phyloP scores from a whole-genome alignment of 805 yeast species.

The Metschnikowia lunata region DNA sequence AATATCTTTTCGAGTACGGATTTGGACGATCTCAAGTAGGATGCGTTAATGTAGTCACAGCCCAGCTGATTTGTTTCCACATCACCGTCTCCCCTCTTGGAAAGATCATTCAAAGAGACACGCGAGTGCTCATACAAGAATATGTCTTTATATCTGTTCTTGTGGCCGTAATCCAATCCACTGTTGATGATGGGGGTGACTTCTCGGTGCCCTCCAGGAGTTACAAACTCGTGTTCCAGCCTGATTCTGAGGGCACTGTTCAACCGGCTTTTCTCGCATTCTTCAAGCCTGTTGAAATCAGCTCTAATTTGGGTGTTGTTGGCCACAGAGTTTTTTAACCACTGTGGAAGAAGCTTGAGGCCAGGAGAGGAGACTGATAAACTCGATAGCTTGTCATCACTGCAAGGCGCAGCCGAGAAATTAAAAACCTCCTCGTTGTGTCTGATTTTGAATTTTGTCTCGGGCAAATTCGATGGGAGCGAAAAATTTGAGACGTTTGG shows the following conservation, averaged over 20 bases:
- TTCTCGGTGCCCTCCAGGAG: conserved; percentile 17
- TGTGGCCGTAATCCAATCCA: conserved; percentile 19
- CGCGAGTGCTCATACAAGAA: conserved; percentile 19
- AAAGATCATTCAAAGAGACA: conserved; percentile 11
- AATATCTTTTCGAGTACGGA: not conserved
- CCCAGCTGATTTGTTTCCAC: conserved; percentile 13
- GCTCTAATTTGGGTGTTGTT: conserved; percentile 17
- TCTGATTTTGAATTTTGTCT: conserved; percentile 38
- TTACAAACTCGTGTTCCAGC: conserved; percentile 4
- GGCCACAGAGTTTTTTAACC: conserved; percentile 11
- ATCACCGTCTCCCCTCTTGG: not conserved
- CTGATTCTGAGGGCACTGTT: conserved; percentile 24
- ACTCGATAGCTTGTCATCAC: conserved; percentile 7
- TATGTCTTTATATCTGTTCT: conserved; percentile 20
- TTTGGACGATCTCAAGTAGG: conserved; percentile 45
- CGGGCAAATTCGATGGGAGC: conserved; percentile 39
- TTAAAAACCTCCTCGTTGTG: conserved; percentile 49
- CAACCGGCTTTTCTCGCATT: conserved; percentile 63
- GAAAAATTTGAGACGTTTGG: conserved; percentile 50
- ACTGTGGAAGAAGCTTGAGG: conserved; percentile 11
- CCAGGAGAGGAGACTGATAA: conserved; percentile 8
- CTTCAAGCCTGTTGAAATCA: conserved; percentile 62
- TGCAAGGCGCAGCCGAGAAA: conserved; percentile 5
- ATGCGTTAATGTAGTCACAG: conserved; percentile 80
- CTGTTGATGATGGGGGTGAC: conserved; percentile 49